Percentiles rank a stretch among this genome's conserved stretches.
phyloP scores from a whole-genome alignment of 345 rosid genomes.

The Eucalyptus shirleyi region DNA sequence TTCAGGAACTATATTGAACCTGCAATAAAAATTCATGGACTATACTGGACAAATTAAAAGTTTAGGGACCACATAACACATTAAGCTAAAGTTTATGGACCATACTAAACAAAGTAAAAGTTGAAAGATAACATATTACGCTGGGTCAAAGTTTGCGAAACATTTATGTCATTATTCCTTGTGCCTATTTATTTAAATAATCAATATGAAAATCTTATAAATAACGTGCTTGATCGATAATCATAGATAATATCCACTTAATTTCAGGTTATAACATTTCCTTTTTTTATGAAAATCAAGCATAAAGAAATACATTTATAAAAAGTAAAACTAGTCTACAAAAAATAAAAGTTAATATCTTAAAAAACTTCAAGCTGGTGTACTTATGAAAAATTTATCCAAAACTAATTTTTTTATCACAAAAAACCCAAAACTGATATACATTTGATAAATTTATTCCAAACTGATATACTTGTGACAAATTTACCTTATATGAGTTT shows the following conservation, averaged over 20 bases:
- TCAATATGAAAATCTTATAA: not conserved
- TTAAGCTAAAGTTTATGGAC: too few species aligned
- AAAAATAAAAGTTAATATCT: accelerated
- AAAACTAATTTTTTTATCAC: accelerated
- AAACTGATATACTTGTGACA: accelerated
- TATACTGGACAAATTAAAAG: too few species aligned
- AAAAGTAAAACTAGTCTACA: not conserved
- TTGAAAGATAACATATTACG: not conserved
- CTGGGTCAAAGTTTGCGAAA: not conserved
- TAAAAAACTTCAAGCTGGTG: accelerated
- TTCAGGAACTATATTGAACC: not conserved
- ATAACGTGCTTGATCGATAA: not conserved
- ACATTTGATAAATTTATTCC: too few species aligned
- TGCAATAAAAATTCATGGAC: too few species aligned
- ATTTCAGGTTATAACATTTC: not conserved
- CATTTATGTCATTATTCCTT: not conserved
- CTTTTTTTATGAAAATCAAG: not conserved
- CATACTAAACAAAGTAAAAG: accelerated
- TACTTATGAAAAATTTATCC: accelerated
- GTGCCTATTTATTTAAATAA: not conserved
- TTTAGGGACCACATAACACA: too few species aligned
- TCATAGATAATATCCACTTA: not conserved
- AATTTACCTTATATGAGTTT: too few species aligned
- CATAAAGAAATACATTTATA: not conserved
- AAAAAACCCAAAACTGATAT: accelerated